Base-by-base conservation (phyloP, 2,329 filamentous ascomycete species). In the Sclerotinia borealis region DNA sequence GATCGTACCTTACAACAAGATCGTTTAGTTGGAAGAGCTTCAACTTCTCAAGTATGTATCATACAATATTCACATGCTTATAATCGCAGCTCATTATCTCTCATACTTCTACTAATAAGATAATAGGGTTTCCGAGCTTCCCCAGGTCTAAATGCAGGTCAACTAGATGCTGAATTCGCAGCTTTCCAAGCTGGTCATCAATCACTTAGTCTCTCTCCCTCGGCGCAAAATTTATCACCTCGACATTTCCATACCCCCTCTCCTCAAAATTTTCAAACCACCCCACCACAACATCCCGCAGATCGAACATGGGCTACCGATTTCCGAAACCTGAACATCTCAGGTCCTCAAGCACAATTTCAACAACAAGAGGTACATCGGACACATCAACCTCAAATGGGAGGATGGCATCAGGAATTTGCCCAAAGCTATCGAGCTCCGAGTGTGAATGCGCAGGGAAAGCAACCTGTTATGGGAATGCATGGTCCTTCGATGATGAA, bases 1-100 rank as follows among this genome's bases (percentile, higher is more conserved):
- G 87, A 91, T 74, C 80, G 86, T 63, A 88, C 86, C 10, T 78
- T 91, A 63, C 88, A 91, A 74, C 88, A 90, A 76, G 88, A 91
- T 75, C 83, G 86, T 52, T 74, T 90, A 47, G 76, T 80, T 41
- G 77, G 80, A 11, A 81, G 82, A 65, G 79, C 82, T 61, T 77
- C 81, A 59, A 79, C 82, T 50, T 76, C 79, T 56, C 83, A 87
- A 75, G 86, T 86, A 75, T 66, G 76, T 66, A n/a, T 52, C 10
- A 22, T 22, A 7, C 15, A 22, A 13, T 52, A 54, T 13, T 36
- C 25, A 9, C 11, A n/a, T 50, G 39, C 66, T 55, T 34, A 7
- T 9, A 39, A 15, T 17, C 36, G 22, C 19, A 55, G 19, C 34
- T 17, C 55, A 41, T 36, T 64, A 54, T 27, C 10, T 45, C 63